Percentiles rank a stretch among this genome's conserved stretches.
phyloP scores from a whole-genome alignment of 1,284 basidiomycete species.

The Ceratobasidium sp. region DNA sequence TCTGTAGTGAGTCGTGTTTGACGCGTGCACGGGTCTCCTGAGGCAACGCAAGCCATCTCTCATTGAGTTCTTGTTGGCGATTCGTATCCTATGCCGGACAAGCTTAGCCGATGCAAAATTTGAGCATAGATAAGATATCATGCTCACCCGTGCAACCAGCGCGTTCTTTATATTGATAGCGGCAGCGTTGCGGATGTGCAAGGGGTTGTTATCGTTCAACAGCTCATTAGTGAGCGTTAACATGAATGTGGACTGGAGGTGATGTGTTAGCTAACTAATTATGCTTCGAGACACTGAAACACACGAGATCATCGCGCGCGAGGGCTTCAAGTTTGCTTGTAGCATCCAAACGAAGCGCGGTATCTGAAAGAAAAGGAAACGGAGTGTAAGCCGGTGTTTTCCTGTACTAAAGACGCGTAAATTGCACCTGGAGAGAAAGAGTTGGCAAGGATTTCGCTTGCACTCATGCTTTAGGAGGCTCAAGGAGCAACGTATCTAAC shows the following conservation, averaged over 20 bases:
- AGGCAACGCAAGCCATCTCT: slow-evolving; percentile 81
- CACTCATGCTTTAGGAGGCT: slow-evolving; percentile 72
- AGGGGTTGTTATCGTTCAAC: slow-evolving; percentile 71
- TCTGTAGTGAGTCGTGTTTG: slow-evolving; percentile 86
- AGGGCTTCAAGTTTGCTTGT: slow-evolving; percentile 86
- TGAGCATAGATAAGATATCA: slow-evolving; percentile 41
- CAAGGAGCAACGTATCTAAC: slow-evolving; percentile 31
- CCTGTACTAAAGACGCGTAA: slow-evolving; percentile 48
- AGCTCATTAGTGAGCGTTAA: slow-evolving; percentile 84
- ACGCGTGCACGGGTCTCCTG: slow-evolving; percentile 76
- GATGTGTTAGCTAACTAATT: slow-evolving; percentile 43
- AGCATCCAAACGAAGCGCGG: slow-evolving; percentile 84
- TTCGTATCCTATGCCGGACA: slow-evolving; percentile 67
- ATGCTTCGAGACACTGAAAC: slow-evolving; percentile 48
- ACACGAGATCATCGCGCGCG: slow-evolving; percentile 83
- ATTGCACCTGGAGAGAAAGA: slow-evolving; percentile 84
- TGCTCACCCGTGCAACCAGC: slow-evolving; percentile 82
- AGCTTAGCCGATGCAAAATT: slow-evolving; percentile 43
- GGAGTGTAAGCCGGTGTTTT: slow-evolving; percentile 46
- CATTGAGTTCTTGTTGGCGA: slow-evolving; percentile 77
- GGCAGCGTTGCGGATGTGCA: slow-evolving; percentile 89
- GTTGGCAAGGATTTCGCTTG: slow-evolving; percentile 85
- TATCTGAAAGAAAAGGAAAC: slow-evolving; percentile 60
- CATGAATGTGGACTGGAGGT: slow-evolving; percentile 68
- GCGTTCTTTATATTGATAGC: slow-evolving; percentile 98